Conservation (phyloP, 129 eudicot genomes). For the Deinandra increscens region DNA sequence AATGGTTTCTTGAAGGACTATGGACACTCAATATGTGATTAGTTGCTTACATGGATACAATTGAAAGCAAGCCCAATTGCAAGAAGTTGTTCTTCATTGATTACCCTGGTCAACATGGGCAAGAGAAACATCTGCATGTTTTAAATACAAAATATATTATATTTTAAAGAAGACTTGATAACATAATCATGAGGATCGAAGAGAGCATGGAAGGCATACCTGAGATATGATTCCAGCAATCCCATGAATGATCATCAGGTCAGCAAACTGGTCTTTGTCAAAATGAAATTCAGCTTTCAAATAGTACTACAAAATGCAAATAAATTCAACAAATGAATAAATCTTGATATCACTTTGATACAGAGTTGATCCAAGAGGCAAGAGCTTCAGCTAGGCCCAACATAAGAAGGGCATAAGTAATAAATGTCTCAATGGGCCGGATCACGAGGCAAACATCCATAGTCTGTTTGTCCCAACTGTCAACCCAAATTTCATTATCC, state of each 20-base stretch:
- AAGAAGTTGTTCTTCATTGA: constrained; percentile 71
- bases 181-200: background rate
- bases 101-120: constrained; percentile 60
- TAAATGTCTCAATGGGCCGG: too few species aligned
- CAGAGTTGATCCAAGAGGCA: too few species aligned
- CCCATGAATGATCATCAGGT: constrained; percentile 68
- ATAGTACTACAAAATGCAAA: constrained; percentile 53
- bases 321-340: constrained; percentile 8
- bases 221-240: constrained; percentile 70
- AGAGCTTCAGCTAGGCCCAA: too few species aligned
- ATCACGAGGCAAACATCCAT: too few species aligned
- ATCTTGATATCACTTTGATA: background rate
- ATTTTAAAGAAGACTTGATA: background rate
- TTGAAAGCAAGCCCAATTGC: constrained; percentile 62
- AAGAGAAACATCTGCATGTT: constrained; percentile 64
- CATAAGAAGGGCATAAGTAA: too few species aligned
- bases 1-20: constrained; percentile 2
- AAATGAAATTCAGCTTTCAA: constrained; percentile 73
- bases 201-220: constrained; percentile 33
- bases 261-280: constrained; percentile 74
- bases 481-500: too few species aligned
- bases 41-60: constrained; percentile 50
- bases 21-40: background rate
- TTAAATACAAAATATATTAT: constrained; percentile 6
- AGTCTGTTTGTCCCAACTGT: too few species aligned